Evolutionary conservation across 78 protist genomes (phyloP), one percentile per base, ranked within the genome.

Genomic region (Capsaspora owczarzaki): DNA sequence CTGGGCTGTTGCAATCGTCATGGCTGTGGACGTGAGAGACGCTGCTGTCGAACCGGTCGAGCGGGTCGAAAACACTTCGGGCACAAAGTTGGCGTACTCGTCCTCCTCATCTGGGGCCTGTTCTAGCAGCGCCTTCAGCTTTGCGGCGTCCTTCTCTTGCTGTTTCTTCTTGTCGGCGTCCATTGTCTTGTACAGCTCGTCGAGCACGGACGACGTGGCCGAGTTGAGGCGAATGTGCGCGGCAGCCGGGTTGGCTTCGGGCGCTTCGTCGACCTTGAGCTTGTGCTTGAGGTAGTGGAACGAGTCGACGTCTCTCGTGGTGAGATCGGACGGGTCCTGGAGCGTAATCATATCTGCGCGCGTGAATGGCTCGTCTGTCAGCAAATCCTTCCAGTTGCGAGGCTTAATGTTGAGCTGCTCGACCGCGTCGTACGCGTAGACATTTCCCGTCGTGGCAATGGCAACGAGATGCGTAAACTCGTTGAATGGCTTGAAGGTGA

Each of bases 381-480:
- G 43, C 44, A 92, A 78, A 81, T 93, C 96, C 72, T 63, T 63
- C 72, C 72, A 63, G 33, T 77, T 75, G 31, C 53, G n/a, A 22
- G 31, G 63, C 78, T 89, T 88, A 10, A 92, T 29, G 84, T 90
- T 89, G 70, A 95, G 79, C 56, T 85, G 40, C 8, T 91, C 41
- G 0, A 95, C 81, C 12, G 98, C 92, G 1, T 94, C 97, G 44
- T 53, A 71, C 5, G 84, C 44, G 82, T 88, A 95, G 25, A 94
- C 98, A 61, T 93, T 82, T 16, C 98, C 98, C 12, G 94, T 76
- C 22, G 87, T 56, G 31, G 33, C 31, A 23, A 87, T 74, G 5
- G 93, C 91, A 23, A 92, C 96, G 33, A 95, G 91, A 71, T 89
- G 91, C 0, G 93, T 77, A 53, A 53, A 61, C 69, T 93, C 94